Conservation (phyloP, 352 stramenopile genomes). For the Globisporangium solare region DNA sequence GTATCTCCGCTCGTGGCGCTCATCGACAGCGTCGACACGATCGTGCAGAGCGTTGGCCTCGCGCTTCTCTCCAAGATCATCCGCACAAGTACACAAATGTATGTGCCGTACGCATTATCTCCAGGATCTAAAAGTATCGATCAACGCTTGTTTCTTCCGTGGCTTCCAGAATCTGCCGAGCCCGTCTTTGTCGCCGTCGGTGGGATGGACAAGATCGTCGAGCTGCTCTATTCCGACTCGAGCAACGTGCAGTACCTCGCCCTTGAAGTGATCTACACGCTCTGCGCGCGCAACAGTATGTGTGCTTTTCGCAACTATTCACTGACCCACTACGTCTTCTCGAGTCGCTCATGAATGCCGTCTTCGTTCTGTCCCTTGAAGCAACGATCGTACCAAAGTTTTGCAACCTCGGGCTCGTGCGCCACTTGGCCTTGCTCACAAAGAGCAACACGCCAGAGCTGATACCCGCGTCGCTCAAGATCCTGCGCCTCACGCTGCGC, state of each 20-base stretch:
- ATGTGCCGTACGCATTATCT: not conserved
- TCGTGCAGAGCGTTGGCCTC: constrained; percentile 41
- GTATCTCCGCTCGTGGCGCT: constrained; percentile 57
- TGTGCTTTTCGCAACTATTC: not conserved
- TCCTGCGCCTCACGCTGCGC: constrained; percentile 41
- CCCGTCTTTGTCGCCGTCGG: constrained; percentile 43
- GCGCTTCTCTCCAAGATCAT: constrained; percentile 52
- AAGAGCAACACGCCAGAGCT: constrained; percentile 30
- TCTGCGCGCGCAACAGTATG: constrained; percentile 49
- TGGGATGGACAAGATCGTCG: constrained; percentile 48
- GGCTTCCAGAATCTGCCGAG: constrained; percentile 28
- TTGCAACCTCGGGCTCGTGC: constrained; percentile 39
- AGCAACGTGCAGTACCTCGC: constrained; percentile 33
- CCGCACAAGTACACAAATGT: constrained; percentile 24
- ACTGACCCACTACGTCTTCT: not conserved
- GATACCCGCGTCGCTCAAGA: constrained; percentile 42
- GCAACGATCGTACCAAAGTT: constrained; percentile 37
- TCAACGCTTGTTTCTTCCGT: not conserved
- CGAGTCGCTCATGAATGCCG: not conserved
- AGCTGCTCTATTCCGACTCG: constrained; percentile 25
- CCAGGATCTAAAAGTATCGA: too few species aligned
- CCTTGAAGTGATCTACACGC: constrained; percentile 44
- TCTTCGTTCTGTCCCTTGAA: constrained; percentile 5
- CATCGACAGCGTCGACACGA: constrained; percentile 39
- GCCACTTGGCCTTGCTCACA: constrained; percentile 24